Evolutionary conservation across 2,329 filamentous ascomycete genomes (phyloP).

Genomic region (Exophiala lecanii-corni): DNA sequence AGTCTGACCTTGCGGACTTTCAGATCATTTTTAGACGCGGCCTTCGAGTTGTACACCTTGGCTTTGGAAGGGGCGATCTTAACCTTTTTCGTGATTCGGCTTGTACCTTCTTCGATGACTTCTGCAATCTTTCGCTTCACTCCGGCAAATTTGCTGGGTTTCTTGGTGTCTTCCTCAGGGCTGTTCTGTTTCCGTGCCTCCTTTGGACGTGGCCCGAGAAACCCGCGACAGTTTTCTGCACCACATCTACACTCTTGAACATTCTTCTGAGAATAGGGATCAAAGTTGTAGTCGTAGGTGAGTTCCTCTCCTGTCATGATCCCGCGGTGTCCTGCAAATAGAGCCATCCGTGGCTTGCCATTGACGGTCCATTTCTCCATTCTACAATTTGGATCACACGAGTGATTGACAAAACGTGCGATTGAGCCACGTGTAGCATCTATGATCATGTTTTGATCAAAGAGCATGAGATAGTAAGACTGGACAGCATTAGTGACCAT

Average conservation of each 20-base stretch:
- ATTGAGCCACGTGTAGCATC: constrained; percentile 86
- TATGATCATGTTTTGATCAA: constrained; percentile 97
- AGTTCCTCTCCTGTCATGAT: constrained; percentile 95
- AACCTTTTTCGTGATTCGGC: constrained; percentile 20
- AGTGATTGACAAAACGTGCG: constrained; percentile 96
- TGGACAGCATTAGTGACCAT: constrained; percentile 36
- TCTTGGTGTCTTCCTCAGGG: constrained; percentile 15
- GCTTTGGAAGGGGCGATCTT: constrained; percentile 8
- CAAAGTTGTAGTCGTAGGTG: constrained; percentile 85
- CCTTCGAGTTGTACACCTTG: constrained; percentile 10
- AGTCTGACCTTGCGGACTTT: constrained; percentile 16
- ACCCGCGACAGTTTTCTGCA: constrained; percentile 56
- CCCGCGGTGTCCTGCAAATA: constrained; percentile 84
- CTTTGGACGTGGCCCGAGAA: constrained; percentile 59
- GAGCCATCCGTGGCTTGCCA: constrained; percentile 89
- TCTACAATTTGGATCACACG: constrained; percentile 89
- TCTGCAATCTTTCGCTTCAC: constrained; percentile 25
- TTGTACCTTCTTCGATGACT: constrained; percentile 20
- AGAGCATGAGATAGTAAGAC: constrained; percentile 98
- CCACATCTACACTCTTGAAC: constrained; percentile 62
- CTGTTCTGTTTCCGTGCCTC: constrained; percentile 21
- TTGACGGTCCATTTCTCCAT: constrained; percentile 98
- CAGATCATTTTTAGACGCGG: constrained; percentile 3
- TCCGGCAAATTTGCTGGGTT: constrained; percentile 22
- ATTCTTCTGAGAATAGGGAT: constrained; percentile 58